Conservation (phyloP, 2,329 filamentous ascomycete genomes). For the Paraconiothyrium brasiliense region DNA sequence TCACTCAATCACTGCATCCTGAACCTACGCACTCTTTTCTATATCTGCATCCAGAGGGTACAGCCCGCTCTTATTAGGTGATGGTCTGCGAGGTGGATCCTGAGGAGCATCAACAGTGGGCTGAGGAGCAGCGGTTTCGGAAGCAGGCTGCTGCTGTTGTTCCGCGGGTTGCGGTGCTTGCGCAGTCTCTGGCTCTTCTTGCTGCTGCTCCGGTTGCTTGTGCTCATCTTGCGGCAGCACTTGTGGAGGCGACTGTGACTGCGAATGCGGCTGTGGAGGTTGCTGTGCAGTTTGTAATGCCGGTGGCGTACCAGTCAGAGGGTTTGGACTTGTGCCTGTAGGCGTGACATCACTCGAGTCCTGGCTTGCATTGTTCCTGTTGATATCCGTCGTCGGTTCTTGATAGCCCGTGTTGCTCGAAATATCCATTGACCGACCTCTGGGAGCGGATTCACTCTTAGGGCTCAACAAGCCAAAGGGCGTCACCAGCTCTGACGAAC, state of each 20-base stretch:
- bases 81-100: not conserved
- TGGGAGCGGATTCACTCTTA: constrained; percentile 24
- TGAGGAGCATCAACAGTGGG: not conserved
- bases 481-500: constrained; percentile 31
- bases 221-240: not conserved
- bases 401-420: constrained; percentile 28
- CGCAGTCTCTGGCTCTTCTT: not conserved
- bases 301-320: constrained; percentile 13
- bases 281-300: constrained; percentile 1
- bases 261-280: not conserved
- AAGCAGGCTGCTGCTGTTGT: constrained; percentile 1
- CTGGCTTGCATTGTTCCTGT: constrained; percentile 30
- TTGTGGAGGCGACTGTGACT: not conserved
- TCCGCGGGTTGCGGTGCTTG: not conserved
- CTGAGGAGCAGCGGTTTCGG: not conserved
- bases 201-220: not conserved
- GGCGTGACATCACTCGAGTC: constrained; percentile 33
- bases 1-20: not conserved
- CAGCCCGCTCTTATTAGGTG: constrained; percentile 3
- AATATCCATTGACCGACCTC: constrained; percentile 42
- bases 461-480: constrained; percentile 34
- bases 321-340: constrained; percentile 27
- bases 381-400: constrained; percentile 36
- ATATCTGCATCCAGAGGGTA: constrained; percentile 11
- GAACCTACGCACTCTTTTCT: not conserved